Conservation (phyloP, 768 basidiomycete genomes). For the Rhodotorula toruloides region DNA sequence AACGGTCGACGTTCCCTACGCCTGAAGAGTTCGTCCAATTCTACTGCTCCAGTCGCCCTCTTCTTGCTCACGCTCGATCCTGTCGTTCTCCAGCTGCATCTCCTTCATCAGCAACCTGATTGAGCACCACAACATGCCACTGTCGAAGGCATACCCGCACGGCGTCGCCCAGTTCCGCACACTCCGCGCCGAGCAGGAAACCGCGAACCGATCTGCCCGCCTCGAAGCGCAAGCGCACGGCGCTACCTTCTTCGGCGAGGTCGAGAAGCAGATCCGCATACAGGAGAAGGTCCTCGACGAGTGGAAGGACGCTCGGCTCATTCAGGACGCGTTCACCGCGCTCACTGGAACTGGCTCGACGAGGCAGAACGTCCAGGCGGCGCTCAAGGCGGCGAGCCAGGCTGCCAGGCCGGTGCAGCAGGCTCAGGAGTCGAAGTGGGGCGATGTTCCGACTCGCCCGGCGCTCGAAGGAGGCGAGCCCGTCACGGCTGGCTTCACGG, state of each 20-base stretch:
- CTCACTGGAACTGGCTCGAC: no score
- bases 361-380: no score
- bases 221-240: conserved; percentile 76
- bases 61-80: not conserved
- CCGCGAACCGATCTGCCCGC: conserved; percentile 67
- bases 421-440: no score
- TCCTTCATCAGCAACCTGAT: conserved; percentile 75
- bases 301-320: conserved; percentile 49
- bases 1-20: conserved; percentile 73
- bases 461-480: not conserved
- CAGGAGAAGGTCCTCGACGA: conserved; percentile 57
- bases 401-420: no score
- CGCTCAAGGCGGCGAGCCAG: no score
- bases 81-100: conserved; percentile 62
- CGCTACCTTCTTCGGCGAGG: conserved; percentile 60
- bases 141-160: conserved; percentile 72
- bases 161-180: conserved; percentile 82
- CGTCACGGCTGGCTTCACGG: conserved; percentile 6
- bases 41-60: no score
- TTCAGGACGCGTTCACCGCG: conserved; percentile 28
- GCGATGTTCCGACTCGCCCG: no score
- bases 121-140: conserved; percentile 57
- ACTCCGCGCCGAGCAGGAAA: conserved; percentile 75
- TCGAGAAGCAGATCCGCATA: conserved; percentile 61
- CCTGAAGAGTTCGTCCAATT: conserved; percentile 74